Base-by-base conservation (phyloP, 805 yeast species). In the Metschnikowia vanudenii region DNA sequence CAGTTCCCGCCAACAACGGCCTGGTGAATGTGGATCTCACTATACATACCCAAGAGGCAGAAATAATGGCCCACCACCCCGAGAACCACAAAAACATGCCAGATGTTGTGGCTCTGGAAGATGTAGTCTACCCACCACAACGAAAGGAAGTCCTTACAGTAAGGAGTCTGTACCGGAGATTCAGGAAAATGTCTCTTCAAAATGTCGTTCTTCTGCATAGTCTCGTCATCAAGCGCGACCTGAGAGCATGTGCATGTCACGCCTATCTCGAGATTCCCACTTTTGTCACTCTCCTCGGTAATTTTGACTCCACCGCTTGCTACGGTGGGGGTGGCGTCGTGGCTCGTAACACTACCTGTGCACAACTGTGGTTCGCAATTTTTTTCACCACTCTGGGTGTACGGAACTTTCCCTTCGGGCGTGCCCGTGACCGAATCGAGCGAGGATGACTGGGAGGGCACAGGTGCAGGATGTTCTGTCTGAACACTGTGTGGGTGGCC, bases 51-150 rank as follows among this genome's bases (percentile, higher is more conserved):
- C 51, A 88, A 69, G 32, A 89, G 71, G 12, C 95, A 92, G 46
- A 74, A 73, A 65, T 91, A 94, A 65, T 92, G 98, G 28, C 95
- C 96, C 35, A 86, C 65, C n/a, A 89, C 82, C 2, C 99, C 99
- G 20, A 86, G 74, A 14, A 94, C 78, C 26, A 94, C 99, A 61
- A 86, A 88, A 11, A 89, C 63, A 67, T 92, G 99, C 99, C 99
- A 92, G 26, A 92, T 72, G 59, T 90, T 91, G 65, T 92, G 99
- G 31, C 96, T 88, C 35, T 81, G 77, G 44, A 83, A 73, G 22
- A 78, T 63, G 62, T 85, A 86, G 56, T 87, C 94, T 13, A 83
- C 83, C 92, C 97, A 90, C 92, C 85, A 92, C 17, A 86, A 62
- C 1, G 89, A 81, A 30, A 67, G 57, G 43, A 83, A 74, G 13